Evolutionary conservation across 768 basidiomycete genomes (phyloP).

Genomic region (Amanita jacksonii): DNA sequence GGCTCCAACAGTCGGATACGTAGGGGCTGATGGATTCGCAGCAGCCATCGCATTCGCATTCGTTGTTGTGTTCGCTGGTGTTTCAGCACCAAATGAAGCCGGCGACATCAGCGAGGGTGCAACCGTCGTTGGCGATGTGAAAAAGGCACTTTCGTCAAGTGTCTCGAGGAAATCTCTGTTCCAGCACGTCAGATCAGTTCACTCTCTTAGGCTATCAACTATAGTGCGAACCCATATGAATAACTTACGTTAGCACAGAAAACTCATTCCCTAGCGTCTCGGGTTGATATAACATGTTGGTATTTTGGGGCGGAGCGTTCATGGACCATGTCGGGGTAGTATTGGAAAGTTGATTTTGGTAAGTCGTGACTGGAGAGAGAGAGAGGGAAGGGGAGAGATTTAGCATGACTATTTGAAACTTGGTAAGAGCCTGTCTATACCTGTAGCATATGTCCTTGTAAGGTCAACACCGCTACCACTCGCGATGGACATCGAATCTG

Average conservation of each 20-base stretch:
- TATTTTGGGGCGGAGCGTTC: slow-evolving; percentile 29
- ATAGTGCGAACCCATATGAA: not conserved
- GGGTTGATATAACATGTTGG: slow-evolving; percentile 52
- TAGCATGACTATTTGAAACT: not conserved
- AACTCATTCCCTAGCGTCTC: slow-evolving; percentile 78
- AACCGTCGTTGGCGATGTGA: slow-evolving; percentile 48
- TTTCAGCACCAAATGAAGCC: slow-evolving; percentile 17
- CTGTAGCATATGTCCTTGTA: slow-evolving; percentile 35
- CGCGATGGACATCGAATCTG: slow-evolving; percentile 20
- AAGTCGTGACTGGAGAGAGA: slow-evolving; percentile 25
- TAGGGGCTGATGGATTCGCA: slow-evolving; percentile 7
- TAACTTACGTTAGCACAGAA: slow-evolving; percentile 63
- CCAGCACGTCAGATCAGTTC: not conserved
- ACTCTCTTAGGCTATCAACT: slow-evolving; percentile 6
- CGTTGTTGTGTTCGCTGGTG: slow-evolving; percentile 7
- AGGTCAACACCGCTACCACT: slow-evolving; percentile 18
- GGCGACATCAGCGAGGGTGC: slow-evolving; percentile 41
- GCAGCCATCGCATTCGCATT: not conserved
- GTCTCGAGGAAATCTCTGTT: slow-evolving; percentile 81
- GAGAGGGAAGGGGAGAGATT: not conserved
- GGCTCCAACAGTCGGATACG: slow-evolving; percentile 6
- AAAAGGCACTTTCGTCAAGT: slow-evolving; percentile 76
- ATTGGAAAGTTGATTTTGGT: slow-evolving; percentile 24
- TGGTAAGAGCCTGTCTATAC: too few species aligned
- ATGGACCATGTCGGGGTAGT: slow-evolving; percentile 45